Conservation (phyloP, 2,329 filamentous ascomycete species). For the Thielaviopsis populi region DNA sequence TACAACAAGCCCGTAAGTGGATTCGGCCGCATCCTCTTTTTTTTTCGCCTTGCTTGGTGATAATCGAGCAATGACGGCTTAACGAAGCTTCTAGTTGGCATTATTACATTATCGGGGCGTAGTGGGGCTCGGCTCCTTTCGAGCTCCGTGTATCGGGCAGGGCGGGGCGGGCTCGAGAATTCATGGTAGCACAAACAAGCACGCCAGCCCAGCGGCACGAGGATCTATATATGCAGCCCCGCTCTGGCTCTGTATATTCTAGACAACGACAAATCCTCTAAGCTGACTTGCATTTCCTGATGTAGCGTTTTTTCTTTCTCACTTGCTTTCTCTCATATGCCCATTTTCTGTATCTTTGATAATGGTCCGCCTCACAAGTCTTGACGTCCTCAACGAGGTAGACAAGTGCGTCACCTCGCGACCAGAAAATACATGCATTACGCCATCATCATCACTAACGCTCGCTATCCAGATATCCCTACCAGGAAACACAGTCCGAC, state of each 20-base stretch:
- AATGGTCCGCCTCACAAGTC: slow-evolving; percentile 22
- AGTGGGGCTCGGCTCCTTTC: background rate
- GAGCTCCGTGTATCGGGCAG: too few relatives aligned
- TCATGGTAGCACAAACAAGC: background rate
- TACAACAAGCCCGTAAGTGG: background rate
- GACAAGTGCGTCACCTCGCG: slow-evolving; percentile 34
- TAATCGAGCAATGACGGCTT: background rate
- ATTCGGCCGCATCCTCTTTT: background rate
- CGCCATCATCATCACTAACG: background rate
- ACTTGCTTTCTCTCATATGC: background rate
- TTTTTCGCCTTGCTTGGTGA: too few relatives aligned
- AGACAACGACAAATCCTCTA: too few relatives aligned
- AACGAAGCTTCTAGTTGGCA: background rate
- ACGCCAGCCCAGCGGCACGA: background rate
- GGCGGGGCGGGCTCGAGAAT: too few relatives aligned
- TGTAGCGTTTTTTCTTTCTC: too few relatives aligned
- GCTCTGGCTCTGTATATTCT: background rate
- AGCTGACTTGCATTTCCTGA: background rate
- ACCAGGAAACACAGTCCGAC: slow-evolving; percentile 46
- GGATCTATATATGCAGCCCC: background rate
- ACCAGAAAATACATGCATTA: background rate
- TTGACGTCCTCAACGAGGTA: slow-evolving; percentile 39
- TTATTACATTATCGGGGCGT: slow-evolving; percentile 2
- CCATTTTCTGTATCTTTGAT: background rate
- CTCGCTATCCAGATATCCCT: slow-evolving; percentile 51